Evolutionary conservation across 768 basidiomycete species (phyloP), one percentile per base, ranked within the genome.

Genomic region (Trametes sanguinea): DNA sequence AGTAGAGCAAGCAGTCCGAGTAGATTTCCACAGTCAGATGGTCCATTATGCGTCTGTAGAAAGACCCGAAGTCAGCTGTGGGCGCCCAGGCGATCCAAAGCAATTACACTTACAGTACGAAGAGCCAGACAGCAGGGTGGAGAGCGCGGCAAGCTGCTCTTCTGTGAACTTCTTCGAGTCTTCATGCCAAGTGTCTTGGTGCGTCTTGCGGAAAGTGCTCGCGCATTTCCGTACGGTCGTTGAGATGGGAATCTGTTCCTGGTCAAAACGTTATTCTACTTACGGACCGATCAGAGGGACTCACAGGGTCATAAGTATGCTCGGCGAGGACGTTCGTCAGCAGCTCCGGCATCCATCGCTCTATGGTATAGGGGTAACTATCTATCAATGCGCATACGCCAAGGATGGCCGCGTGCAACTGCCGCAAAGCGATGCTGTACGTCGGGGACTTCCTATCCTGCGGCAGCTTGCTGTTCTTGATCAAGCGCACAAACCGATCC

Each of bases 351-450:
- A 96, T 88, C 90, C 95, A 98, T 64, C 87, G 86, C 69, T 96
- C 96, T 13, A 98, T 89, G 2, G 94, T 95, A 75, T 97, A 97
- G 0, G 96, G 96, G 72, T 91, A 96, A 60, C 94, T 95, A 68
- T 95, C 92, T 37, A 98, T 85, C 35, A 98, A 78, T 5, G 96
- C 93, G 65, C 92, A 93, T 46, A 95, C 87, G n/a, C 96, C 96
- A 51, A 98, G 81, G 60, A 98, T 90, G 2, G 94, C 94, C 29
- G 92, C 91, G 73, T 97, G 94, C 27, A 92, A 83, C 70, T 89
- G 85, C 30, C 92, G 85, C 13, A 95, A 77, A 6, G 88, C 84
- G 48, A 79, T 77, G 61, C 83, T 87, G 73, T 95, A 95, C 67
- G 79, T 64, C 56, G 86, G 78, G 47, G 89, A 83, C 57, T 85